phyloP scores from a whole-genome alignment of 768 basidiomycete genomes.

The Mycena polygramma region DNA sequence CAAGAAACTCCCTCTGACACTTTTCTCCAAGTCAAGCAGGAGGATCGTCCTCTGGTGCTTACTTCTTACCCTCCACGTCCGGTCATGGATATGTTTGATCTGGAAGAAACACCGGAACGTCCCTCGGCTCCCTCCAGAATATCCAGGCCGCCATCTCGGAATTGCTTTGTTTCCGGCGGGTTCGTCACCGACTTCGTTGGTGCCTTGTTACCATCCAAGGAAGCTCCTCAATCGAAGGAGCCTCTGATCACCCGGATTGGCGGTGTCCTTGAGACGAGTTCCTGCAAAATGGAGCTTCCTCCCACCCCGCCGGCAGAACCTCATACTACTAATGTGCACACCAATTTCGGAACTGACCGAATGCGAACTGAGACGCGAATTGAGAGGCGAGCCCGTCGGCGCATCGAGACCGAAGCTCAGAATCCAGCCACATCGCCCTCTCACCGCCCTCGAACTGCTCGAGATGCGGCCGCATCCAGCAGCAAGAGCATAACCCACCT shows the following conservation, averaged over 20 bases:
- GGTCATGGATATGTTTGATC: slow-evolving; percentile 15
- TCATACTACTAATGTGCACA: no score
- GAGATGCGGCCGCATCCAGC: slow-evolving; percentile 54
- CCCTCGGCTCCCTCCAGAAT: not conserved
- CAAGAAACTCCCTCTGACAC: no score
- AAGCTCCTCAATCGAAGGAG: not conserved
- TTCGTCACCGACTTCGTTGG: slow-evolving; percentile 61
- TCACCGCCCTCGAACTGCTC: not conserved
- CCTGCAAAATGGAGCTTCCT: not conserved
- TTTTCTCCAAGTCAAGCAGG: no score
- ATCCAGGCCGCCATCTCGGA: slow-evolving; percentile 37
- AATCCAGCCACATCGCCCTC: not conserved
- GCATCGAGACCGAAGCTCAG: no score
- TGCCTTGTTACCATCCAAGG: slow-evolving; percentile 4
- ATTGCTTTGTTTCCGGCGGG: slow-evolving; percentile 67
- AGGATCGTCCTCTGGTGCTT: not conserved
- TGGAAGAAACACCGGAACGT: slow-evolving; percentile 1
- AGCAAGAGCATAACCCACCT: slow-evolving; percentile 45
- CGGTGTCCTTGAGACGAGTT: slow-evolving; percentile 5
- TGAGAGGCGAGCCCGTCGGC: not conserved
- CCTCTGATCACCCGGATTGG: slow-evolving; percentile 12
- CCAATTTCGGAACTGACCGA: no score
- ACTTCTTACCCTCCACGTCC: not conserved
- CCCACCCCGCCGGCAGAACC: not conserved
- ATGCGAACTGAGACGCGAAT: not conserved